phyloP scores from a whole-genome alignment of 1,284 basidiomycete genomes.

The Meripilus lineatus region DNA sequence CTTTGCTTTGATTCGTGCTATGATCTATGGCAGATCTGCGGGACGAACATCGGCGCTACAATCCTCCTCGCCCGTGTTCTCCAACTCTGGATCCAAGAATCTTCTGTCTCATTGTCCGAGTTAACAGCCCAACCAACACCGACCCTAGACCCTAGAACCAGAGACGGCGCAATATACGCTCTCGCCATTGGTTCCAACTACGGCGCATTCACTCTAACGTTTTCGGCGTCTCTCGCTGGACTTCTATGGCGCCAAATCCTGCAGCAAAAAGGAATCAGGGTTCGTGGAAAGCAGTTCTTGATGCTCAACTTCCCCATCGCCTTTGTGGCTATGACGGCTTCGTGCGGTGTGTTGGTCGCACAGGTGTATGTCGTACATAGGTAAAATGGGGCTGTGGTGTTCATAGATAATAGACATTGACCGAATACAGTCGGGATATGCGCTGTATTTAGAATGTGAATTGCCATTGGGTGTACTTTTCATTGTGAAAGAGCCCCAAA shows the following conservation, averaged over 20 bases:
- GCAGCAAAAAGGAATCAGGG: constrained; percentile 68
- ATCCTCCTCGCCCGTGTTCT: constrained; percentile 77
- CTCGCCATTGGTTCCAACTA: constrained; percentile 86
- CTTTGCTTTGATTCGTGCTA: not conserved
- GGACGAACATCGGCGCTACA: constrained; percentile 95
- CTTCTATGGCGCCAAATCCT: constrained; percentile 85
- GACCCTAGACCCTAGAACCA: constrained; percentile 22
- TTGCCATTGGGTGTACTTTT: too few species aligned
- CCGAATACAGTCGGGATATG: too few species aligned
- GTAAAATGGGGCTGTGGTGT: not conserved
- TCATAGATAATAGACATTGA: too few species aligned
- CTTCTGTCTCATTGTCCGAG: constrained; percentile 11
- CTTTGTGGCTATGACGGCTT: constrained; percentile 22
- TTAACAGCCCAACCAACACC: not conserved
- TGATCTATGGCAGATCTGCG: constrained; percentile 48
- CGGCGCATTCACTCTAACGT: constrained; percentile 89
- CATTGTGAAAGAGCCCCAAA: too few species aligned
- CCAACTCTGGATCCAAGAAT: constrained; percentile 30
- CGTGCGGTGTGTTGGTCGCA: constrained; percentile 25
- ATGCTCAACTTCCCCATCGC: constrained; percentile 55
- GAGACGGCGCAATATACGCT: constrained; percentile 45
- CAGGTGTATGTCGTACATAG: constrained; percentile 20
- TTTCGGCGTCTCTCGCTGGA: constrained; percentile 88
- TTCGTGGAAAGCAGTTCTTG: constrained; percentile 69
- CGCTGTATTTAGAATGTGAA: too few species aligned